Evolutionary conservation across 1,284 basidiomycete genomes (phyloP), one percentile per base, ranked within the genome.

Genomic region (Dichomitus squalens): DNA sequence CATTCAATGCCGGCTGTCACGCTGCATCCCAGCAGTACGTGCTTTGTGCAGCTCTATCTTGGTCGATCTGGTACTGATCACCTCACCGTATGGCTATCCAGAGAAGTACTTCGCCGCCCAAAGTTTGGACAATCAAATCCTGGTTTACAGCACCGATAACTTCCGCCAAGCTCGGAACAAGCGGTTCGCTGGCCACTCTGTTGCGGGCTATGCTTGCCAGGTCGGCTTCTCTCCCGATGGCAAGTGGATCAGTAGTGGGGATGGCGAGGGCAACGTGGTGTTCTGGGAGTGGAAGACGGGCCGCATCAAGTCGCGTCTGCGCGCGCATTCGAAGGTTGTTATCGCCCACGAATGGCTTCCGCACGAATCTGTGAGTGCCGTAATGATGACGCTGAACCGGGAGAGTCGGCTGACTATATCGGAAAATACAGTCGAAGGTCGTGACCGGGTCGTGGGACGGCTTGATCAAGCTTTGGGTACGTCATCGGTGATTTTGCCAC

Each of bases 201-300:
- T 96, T 9, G 95, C 96, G 1, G 97, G 97, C 1, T 99, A 98
- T 73, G 96, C 96, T 2, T 98, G 95, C 72, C 91, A 95, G 70
- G 87, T 98, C 43, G 95, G 92, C 23, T 99, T 99, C 75, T 97
- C 95, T 21, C 96, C 97, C 0, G 97, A 99, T 70, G 97, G 97
- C 16, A 93, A 94, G 73, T 96, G 94, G 88, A 89, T 99, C 67
- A 96, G 93, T 67, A 96, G 93, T 53, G 97, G 97, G 29, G 96
- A 98, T 68, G 92, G 93, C 3, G 87, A 90, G 61, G 97, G 97
- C 1, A 95, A 97, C 72, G 81, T 99, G 43, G 93, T 98, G 14
- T 97, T 98, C 75, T 99, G 96, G 97, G 97, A 99, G 75, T 99
- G 95, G 94, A 99, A 98, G 78, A 95, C 88, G n/a, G 92, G 94